Evolutionary conservation across 352 stramenopile species (phyloP), one percentile per base, ranked within the genome.

Genomic region (Blastocystis sp.): DNA sequence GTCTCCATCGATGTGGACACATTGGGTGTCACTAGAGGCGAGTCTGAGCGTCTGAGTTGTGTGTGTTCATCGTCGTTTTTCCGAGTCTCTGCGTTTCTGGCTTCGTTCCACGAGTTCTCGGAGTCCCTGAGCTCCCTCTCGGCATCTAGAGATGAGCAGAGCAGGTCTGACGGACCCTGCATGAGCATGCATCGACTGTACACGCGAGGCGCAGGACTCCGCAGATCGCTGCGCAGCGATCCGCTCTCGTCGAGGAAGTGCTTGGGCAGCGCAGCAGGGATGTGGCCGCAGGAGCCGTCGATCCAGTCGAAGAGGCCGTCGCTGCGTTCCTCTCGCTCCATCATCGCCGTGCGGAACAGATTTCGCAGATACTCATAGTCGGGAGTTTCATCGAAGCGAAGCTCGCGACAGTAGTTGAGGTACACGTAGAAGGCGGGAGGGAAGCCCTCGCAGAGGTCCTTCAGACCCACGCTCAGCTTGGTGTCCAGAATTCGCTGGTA

Each of bases 401-500:
- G 92, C 56, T 91, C 93, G 47, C 94, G 93, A 90, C 94, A 97
- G 91, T 98, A 98, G 11, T 92, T 89, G 13, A 93, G 84, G 84
- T 93, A 93, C 43, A 79, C 90, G 47, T 84, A 62, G 75, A 93
- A 93, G 79, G 93, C 91, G 15, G 90, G 80, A 20, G 91, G 91
- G 50, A 91, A 91, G 37, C 90, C 90, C 76, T 92, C 90, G 73
- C 91, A 93, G 15, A 93, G 69, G 1, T 89, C 62, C 13, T 90
- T 90, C 45, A 93, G 88, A 9, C 90, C n/a, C 4, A 77, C 34
- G 0, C 23, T 45, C n/a, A 97, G 97, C 91, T 98, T 98, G 63
- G 59, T 94, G 93, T 98, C 95, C 94, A 97, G 96, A 91, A 97
- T 97, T 39, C 94, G 93, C 89, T 97, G 93, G 90, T 98, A 98